These are phyloP conservation scores for Chlorella variabilis DNA, from an alignment of 163 green algal species.

Conservation along the genomic window DNA sequence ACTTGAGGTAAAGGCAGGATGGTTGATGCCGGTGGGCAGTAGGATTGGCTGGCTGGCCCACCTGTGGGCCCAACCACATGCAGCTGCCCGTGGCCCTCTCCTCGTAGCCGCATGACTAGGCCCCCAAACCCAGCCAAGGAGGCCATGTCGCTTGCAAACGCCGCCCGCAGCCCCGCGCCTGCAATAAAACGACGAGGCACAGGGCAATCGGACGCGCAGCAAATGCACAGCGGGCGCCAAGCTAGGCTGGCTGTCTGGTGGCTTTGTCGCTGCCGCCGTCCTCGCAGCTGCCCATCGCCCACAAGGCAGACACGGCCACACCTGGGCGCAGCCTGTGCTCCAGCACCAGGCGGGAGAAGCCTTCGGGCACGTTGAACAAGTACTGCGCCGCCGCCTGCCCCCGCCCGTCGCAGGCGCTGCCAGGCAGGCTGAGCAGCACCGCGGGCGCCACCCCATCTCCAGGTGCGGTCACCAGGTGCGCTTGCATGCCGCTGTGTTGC, in stretches of 20 bases:
- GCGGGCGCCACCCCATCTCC: constrained; percentile 62
- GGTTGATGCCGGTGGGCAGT: too few relatives aligned
- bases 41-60: constrained; percentile 2
- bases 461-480: constrained; percentile 45
- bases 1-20: too few relatives aligned
- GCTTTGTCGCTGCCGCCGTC: too few relatives aligned
- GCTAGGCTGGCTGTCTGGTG: too few relatives aligned
- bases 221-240: too few relatives aligned
- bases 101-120: constrained; percentile 79
- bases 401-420: neutral
- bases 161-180: constrained; percentile 58
- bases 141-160: constrained; percentile 52
- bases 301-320: too few relatives aligned
- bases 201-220: too few relatives aligned
- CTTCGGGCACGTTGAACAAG: constrained; percentile 84
- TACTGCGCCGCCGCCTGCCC: constrained; percentile 63
- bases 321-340: constrained; percentile 80
- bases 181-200: neutral
- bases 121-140: constrained; percentile 71
- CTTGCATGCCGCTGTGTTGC: neutral
- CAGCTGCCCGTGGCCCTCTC: constrained; percentile 77
- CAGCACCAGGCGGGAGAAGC: constrained; percentile 79
- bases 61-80: constrained; percentile 70
- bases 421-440: constrained; percentile 51
- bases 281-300: too few relatives aligned